Conservation (phyloP, 164 flowering plant genomes). For the Tetracentron sinense region DNA sequence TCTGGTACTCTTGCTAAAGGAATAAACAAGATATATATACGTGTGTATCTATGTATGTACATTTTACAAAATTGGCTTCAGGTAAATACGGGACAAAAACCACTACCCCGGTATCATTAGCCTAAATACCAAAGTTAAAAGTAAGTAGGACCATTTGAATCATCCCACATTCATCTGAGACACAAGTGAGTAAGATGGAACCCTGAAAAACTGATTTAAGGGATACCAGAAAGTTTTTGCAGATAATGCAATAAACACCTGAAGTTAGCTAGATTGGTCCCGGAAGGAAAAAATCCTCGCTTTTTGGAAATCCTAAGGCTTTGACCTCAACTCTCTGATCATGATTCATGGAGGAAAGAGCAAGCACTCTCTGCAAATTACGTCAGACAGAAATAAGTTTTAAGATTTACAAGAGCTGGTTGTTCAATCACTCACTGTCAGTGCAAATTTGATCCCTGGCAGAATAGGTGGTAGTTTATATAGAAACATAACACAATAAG, state of each 20-base stretch:
- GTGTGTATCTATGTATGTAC: too few species aligned
- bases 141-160: not conserved
- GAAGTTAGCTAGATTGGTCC: not conserved
- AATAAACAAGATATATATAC: too few species aligned
- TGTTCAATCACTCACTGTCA: constrained; percentile 16
- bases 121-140: not conserved
- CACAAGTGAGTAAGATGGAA: not conserved
- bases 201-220: not conserved
- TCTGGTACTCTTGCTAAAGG: too few species aligned
- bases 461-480: not conserved
- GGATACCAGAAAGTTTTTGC: not conserved
- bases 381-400: constrained; percentile 31
- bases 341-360: constrained; percentile 32
- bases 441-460: constrained; percentile 9
- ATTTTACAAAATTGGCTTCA: too few species aligned
- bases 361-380: constrained; percentile 46
- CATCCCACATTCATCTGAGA: constrained; percentile 5
- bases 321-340: too few species aligned
- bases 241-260: not conserved
- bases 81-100: too few species aligned
- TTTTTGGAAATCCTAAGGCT: too few species aligned
- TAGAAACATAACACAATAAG: not conserved
- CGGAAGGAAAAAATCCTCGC: not conserved
- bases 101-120: too few species aligned
- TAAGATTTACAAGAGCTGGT: constrained; percentile 9